These are phyloP conservation scores for Paramecium pentaurelia DNA, from an alignment of 73 alveolate genomes.

Conservation along the genomic window DNA sequence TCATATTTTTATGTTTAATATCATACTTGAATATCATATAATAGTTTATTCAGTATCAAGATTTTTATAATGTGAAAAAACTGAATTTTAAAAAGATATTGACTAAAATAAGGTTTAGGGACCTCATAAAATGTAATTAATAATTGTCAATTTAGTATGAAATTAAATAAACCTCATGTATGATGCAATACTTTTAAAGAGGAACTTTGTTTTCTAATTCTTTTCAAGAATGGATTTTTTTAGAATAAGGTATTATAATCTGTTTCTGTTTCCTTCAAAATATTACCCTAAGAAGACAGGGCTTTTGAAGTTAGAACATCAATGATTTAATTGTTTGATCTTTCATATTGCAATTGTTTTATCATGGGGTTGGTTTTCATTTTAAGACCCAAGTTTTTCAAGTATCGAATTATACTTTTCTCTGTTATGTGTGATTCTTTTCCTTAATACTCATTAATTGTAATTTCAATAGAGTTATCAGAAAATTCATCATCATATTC, in stretches of 20 bases:
- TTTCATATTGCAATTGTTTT: background rate
- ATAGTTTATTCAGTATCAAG: background rate
- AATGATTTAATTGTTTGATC: background rate
- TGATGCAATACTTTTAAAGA: background rate
- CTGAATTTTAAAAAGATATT: background rate
- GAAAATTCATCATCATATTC: background rate
- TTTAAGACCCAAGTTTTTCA: background rate
- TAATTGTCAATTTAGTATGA: background rate
- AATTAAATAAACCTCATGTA: background rate
- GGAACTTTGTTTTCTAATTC: background rate
- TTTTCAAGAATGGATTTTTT: background rate
- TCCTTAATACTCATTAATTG: background rate
- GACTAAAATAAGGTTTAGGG: background rate
- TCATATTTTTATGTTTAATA: background rate
- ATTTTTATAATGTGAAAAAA: background rate
- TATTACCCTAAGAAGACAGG: background rate
- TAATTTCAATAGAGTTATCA: conserved; percentile 9
- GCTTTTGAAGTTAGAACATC: background rate
- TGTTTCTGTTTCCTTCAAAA: background rate
- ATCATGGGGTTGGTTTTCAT: background rate
- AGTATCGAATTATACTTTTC: background rate
- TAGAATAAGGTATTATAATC: background rate
- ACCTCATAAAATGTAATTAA: background rate
- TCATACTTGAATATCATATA: background rate
- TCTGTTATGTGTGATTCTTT: background rate